Evolutionary conservation across 495 filamentous ascomycete species (phyloP).

Genomic region (Pyrenula massariospora): DNA sequence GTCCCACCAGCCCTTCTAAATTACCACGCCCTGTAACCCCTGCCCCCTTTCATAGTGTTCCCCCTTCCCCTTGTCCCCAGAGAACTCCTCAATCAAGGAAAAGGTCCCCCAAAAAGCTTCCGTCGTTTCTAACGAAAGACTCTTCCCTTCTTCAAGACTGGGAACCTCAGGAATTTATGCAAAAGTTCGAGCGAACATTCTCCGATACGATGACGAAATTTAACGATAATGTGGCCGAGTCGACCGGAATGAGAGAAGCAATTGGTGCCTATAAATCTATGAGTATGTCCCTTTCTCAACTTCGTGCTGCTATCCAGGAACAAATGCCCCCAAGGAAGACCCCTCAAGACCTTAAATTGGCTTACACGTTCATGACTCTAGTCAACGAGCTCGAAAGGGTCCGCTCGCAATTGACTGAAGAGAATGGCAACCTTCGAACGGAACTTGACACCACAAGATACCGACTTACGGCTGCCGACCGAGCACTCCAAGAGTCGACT

Average conservation of each 20-base stretch:
- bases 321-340: background rate
- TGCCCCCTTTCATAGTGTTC: constrained; percentile 14
- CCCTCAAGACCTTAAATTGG: background rate
- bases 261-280: constrained; percentile 58
- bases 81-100: background rate
- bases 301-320: background rate
- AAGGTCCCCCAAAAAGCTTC: constrained; percentile 19
- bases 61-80: constrained; percentile 17
- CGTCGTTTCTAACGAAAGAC: constrained; percentile 55
- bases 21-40: constrained; percentile 13
- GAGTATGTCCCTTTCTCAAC: constrained; percentile 41
- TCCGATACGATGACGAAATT: constrained; percentile 48
- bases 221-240: constrained; percentile 45
- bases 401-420: constrained; percentile 40
- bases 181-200: constrained; percentile 53
- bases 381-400: constrained; percentile 56
- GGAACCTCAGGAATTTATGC: constrained; percentile 57
- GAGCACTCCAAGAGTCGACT: constrained; percentile 35
- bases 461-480: constrained; percentile 28
- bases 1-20: constrained; percentile 5
- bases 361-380: constrained; percentile 21
- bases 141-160: constrained; percentile 50
- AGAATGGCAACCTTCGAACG: constrained; percentile 41
- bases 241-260: constrained; percentile 52
- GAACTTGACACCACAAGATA: constrained; percentile 46